Evolutionary conservation across 2,329 filamentous ascomycete genomes (phyloP).

Genomic region (Aspergillus sp.): DNA sequence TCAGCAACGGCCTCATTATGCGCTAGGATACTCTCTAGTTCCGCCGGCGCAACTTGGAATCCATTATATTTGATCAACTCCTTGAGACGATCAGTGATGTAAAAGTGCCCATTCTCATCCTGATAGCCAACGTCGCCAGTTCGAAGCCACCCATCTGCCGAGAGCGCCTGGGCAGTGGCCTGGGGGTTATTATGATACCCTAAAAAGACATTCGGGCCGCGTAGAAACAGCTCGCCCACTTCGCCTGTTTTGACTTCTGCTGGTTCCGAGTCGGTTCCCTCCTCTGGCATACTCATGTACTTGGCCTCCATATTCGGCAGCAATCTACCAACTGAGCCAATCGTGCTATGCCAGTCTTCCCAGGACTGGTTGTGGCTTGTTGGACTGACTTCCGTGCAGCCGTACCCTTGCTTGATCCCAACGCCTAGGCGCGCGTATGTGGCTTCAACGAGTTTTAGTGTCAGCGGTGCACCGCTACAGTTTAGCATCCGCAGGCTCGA

Average conservation of each 20-base stretch:
- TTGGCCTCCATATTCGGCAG: slow-evolving; percentile 78
- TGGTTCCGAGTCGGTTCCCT: slow-evolving; percentile 38
- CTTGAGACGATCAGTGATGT: slow-evolving; percentile 84
- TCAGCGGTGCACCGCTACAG: slow-evolving; percentile 82
- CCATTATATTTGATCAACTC: slow-evolving; percentile 65
- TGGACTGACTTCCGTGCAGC: slow-evolving; percentile 81
- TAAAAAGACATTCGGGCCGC: slow-evolving; percentile 63
- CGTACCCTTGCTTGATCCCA: slow-evolving; percentile 89
- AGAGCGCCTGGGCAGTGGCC: slow-evolving; percentile 57
- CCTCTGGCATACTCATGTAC: slow-evolving; percentile 65
- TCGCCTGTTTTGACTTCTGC: slow-evolving; percentile 62
- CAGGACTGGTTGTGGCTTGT: slow-evolving; percentile 72
- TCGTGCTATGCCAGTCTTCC: slow-evolving; percentile 71
- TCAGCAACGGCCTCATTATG: slow-evolving; percentile 55
- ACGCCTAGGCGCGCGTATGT: slow-evolving; percentile 73
- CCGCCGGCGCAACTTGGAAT: slow-evolving; percentile 69
- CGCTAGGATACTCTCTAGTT: slow-evolving; percentile 60
- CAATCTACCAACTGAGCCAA: slow-evolving; percentile 76
- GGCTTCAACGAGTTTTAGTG: slow-evolving; percentile 72
- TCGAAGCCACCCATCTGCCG: slow-evolving; percentile 77
- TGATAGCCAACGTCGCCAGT: slow-evolving; percentile 84
- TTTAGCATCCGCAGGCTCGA: slow-evolving; percentile 78
- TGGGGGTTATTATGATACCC: slow-evolving; percentile 62
- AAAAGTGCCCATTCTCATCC: slow-evolving; percentile 77
- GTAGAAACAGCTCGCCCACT: slow-evolving; percentile 67